Conservation (phyloP, 257 asterid genomes). For the Euphrasia confusa region DNA sequence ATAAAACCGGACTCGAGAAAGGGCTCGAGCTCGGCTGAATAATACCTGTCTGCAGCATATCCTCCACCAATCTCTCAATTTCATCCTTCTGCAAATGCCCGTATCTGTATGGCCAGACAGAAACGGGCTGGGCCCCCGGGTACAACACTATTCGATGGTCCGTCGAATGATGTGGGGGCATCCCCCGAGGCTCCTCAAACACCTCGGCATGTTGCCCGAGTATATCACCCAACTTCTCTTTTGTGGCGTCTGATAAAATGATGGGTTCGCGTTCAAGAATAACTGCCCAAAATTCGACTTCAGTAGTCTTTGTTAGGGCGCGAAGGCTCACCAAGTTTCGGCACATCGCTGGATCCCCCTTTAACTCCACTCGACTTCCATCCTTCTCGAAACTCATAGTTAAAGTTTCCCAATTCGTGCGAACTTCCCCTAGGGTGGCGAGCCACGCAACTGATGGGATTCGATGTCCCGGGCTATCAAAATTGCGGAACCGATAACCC, state of each 20-base stretch:
- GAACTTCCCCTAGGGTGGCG: too few species aligned
- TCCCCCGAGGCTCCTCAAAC: constrained; percentile 1
- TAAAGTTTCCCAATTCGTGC: too few species aligned
- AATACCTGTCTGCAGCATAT: not conserved
- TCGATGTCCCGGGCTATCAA: too few species aligned
- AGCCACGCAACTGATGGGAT: too few species aligned
- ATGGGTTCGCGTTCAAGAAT: too few species aligned
- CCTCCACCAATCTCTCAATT: not conserved
- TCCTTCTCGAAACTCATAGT: too few species aligned
- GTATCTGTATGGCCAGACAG: not conserved
- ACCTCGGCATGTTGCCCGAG: not conserved
- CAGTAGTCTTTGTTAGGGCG: too few species aligned
- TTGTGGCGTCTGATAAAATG: not conserved
- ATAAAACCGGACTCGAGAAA: not conserved
- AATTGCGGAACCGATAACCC: too few species aligned
- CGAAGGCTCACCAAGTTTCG: not conserved
- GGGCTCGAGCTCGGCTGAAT: not conserved
- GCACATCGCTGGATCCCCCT: not conserved
- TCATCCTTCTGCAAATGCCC: not conserved
- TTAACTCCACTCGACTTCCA: not conserved
- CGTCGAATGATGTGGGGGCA: not conserved
- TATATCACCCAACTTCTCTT: not conserved
- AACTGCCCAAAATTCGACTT: too few species aligned
- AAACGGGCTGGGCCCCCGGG: not conserved
- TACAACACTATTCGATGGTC: not conserved